Conservation (phyloP, 1,284 basidiomycete genomes). For the Naganishia sp. region DNA sequence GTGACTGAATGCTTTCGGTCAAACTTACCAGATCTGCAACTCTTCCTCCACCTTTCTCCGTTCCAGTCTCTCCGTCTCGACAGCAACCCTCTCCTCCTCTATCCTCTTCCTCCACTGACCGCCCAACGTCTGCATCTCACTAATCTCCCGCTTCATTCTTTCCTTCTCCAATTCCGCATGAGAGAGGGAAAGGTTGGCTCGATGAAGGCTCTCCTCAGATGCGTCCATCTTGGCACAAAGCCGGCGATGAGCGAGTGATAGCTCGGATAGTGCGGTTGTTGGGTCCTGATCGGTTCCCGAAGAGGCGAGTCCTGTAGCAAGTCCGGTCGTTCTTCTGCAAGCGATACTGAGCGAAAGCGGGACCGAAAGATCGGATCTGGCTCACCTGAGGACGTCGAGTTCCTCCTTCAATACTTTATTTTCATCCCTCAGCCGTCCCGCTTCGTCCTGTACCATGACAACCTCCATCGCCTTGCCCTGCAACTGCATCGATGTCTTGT, state of each 20-base stretch:
- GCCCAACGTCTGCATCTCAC: conserved; percentile 42
- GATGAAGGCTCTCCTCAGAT: conserved; percentile 41
- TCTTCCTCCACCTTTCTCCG: conserved; percentile 49
- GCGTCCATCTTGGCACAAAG: conserved; percentile 52
- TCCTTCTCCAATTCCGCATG: conserved; percentile 60
- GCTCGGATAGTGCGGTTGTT: conserved; percentile 47
- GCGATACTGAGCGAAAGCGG: not conserved
- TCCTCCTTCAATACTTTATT: conserved; percentile 46
- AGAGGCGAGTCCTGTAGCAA: not conserved
- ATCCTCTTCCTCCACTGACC: conserved; percentile 43
- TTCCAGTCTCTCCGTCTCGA: conserved; percentile 47
- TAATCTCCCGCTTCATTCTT: conserved; percentile 64
- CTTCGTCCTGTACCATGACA: conserved; percentile 46
- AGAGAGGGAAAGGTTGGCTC: conserved; percentile 42
- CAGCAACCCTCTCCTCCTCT: conserved; percentile 68
- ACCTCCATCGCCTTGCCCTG: conserved; percentile 52
- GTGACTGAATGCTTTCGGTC: too few relatives aligned
- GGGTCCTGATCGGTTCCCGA: conserved; percentile 8
- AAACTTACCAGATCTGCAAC: conserved; percentile 49
- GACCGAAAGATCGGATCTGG: not conserved
- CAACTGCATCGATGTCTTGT: conserved; percentile 50
- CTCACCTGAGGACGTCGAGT: conserved; percentile 46
- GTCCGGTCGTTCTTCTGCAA: not conserved
- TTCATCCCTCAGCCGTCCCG: conserved; percentile 47
- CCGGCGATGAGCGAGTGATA: conserved; percentile 53